phyloP scores from a whole-genome alignment of 306 rosid genomes.

The Elaeagnus macrophylla region DNA sequence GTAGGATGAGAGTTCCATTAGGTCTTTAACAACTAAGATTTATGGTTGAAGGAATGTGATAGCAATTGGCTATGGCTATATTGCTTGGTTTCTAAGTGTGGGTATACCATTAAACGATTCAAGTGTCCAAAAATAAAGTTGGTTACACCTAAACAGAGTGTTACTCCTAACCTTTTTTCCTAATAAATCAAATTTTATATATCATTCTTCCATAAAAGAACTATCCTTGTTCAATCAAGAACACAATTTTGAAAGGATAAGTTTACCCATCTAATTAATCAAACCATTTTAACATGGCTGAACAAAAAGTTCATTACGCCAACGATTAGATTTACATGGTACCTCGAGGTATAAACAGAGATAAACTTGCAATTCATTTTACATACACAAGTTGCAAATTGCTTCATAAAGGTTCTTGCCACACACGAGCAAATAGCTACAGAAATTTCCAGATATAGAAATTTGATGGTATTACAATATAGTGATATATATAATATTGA shows the following conservation, averaged over 20 bases:
- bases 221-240: constrained; percentile 1
- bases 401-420: too few relatives aligned
- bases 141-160: constrained; percentile 77
- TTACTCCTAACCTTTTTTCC: constrained; percentile 57
- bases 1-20: constrained; percentile 13
- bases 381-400: neutral
- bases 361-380: neutral
- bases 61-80: constrained; percentile 21
- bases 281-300: neutral
- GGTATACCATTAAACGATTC: constrained; percentile 26
- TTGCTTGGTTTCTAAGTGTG: constrained; percentile 55
- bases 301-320: neutral
- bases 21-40: constrained; percentile 24
- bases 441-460: neutral
- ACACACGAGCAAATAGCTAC: too few relatives aligned
- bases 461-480: too few relatives aligned
- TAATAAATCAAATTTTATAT: constrained; percentile 1
- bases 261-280: constrained; percentile 8
- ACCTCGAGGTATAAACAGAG: neutral
- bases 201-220: constrained; percentile 1
- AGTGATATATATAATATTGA: too few relatives aligned
- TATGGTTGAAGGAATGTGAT: constrained; percentile 16
- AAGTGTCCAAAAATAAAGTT: constrained; percentile 18
- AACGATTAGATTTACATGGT: neutral
- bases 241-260: constrained; percentile 13